These are phyloP conservation scores for Batkoa obscura DNA, from an alignment of 371 early-diverging fungal species.

Conservation along the genomic window DNA sequence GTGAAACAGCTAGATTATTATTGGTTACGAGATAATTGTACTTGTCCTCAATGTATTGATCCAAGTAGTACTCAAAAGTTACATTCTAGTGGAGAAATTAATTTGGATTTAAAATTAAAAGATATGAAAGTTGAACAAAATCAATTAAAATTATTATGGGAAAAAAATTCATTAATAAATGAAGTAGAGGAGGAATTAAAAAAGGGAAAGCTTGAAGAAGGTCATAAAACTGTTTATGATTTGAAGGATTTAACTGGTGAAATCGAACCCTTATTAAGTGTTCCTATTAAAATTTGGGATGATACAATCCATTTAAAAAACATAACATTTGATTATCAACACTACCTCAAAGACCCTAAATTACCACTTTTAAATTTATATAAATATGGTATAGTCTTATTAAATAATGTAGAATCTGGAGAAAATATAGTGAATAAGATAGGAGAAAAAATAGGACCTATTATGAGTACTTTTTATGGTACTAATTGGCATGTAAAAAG, in stretches of 20 bases:
- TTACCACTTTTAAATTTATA: conserved; percentile 33
- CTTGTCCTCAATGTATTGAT: conserved; percentile 47
- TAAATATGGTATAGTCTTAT: conserved; percentile 49
- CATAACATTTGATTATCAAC: conserved; percentile 34
- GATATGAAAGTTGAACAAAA: conserved; percentile 27
- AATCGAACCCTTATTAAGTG: no score
- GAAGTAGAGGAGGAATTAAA: conserved; percentile 20
- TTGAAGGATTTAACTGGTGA: no score
- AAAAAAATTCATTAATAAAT: conserved; percentile 18
- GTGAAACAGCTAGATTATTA: no score
- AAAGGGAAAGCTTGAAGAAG: conserved; percentile 7
- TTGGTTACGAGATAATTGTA: conserved; percentile 76
- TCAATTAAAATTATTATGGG: conserved; percentile 9
- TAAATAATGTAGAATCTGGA: conserved; percentile 41
- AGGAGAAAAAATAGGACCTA: conserved; percentile 50
- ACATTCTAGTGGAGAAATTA: no score
- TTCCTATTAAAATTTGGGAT: no score
- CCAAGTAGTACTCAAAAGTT: conserved; percentile 59
- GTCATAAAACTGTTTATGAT: conserved; percentile 20
- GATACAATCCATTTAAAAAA: conserved; percentile 17
- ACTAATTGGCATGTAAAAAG: conserved; percentile 65
- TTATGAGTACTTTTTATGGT: conserved; percentile 71
- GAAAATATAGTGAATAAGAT: conserved; percentile 30
- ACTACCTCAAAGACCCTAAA: conserved; percentile 37
- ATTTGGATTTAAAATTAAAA: no score